A percentile compares a stretch with the other conserved stretches of the same genome.
Conservation (phyloP, 2,329 filamentous ascomycete genomes). For the Aurifilum marmelostoma region DNA sequence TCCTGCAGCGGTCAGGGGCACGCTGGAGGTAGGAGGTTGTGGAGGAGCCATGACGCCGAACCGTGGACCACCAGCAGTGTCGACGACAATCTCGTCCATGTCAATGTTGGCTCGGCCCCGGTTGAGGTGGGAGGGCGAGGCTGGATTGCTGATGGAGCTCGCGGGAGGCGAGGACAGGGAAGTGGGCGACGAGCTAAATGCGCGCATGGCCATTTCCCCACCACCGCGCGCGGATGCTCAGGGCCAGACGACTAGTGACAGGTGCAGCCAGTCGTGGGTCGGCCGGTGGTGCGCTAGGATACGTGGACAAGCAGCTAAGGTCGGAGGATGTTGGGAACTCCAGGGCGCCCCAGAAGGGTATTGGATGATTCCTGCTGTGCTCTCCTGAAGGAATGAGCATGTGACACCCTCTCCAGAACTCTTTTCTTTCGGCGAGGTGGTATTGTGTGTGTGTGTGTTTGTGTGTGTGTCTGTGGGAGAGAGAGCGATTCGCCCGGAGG, state of each 20-base stretch:
- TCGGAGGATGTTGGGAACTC: neutral
- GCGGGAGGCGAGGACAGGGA: slow-evolving; percentile 57
- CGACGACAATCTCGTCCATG: slow-evolving; percentile 56
- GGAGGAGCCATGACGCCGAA: slow-evolving; percentile 38
- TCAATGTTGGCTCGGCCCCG: slow-evolving; percentile 42
- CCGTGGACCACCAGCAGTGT: slow-evolving; percentile 41
- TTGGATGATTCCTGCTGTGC: neutral
- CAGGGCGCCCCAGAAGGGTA: too few species aligned
- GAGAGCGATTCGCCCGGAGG: too few species aligned
- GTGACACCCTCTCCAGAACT: neutral
- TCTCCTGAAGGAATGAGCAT: neutral
- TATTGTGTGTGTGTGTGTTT: neutral
- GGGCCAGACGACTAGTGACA: slow-evolving; percentile 9
- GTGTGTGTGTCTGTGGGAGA: neutral
- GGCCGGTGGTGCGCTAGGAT: slow-evolving; percentile 2
- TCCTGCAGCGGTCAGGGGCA: slow-evolving; percentile 60
- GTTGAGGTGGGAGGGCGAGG: slow-evolving; percentile 47
- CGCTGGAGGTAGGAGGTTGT: slow-evolving; percentile 42
- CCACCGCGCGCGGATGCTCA: slow-evolving; percentile 21
- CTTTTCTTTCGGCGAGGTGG: neutral
- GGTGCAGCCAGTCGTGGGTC: slow-evolving; percentile 2
- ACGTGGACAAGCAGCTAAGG: neutral
- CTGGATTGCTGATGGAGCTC: slow-evolving; percentile 53
- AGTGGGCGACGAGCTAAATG: slow-evolving; percentile 52
- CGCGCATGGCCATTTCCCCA: slow-evolving; percentile 42